A percentile compares a stretch with the other conserved stretches of the same genome.
These are phyloP conservation scores for Colletotrichum paranaense DNA, from an alignment of 2,329 filamentous ascomycete genomes.

Conservation along the genomic window DNA sequence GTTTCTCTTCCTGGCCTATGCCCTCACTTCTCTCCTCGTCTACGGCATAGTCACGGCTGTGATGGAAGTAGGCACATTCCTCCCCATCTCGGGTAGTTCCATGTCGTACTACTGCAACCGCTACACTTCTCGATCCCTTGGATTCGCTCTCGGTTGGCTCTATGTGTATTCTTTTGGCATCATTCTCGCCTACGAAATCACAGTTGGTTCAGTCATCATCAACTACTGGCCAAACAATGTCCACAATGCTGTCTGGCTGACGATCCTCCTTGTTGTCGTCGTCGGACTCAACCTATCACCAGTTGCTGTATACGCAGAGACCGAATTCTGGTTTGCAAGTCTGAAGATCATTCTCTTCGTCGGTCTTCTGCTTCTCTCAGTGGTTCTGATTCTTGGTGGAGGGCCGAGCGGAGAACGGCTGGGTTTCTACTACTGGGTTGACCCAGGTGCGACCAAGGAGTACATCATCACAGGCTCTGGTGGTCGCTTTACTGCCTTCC, in stretches of 20 bases:
- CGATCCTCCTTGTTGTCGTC: conserved; percentile 36
- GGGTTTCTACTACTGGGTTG: conserved; percentile 35
- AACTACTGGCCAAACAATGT: conserved; percentile 38
- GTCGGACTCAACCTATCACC: conserved; percentile 33
- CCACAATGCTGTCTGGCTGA: conserved; percentile 36
- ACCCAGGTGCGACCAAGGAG: conserved; percentile 27
- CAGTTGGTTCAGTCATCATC: conserved; percentile 37
- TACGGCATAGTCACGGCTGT: conserved; percentile 59
- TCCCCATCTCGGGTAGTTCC: conserved; percentile 59
- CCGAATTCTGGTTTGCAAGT: conserved; percentile 67
- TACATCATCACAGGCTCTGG: conserved; percentile 37
- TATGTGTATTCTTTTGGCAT: conserved; percentile 53
- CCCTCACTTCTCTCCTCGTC: conserved; percentile 56
- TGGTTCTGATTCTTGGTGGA: conserved; percentile 20
- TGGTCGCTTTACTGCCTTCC: conserved; percentile 35
- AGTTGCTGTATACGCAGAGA: conserved; percentile 58
- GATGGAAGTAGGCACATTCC: conserved; percentile 62
- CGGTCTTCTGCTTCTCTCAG: conserved; percentile 66
- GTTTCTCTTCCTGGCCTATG: not conserved
- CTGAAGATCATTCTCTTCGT: conserved; percentile 65
- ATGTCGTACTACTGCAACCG: conserved; percentile 58
- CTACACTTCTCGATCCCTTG: conserved; percentile 44
- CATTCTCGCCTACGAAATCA: conserved; percentile 43
- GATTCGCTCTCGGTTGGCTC: conserved; percentile 56
- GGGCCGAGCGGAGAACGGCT: conserved; percentile 37